Evolutionary conservation across 768 basidiomycete species (phyloP), one percentile per base, ranked within the genome.

Genomic region (Royoungia palumana): DNA sequence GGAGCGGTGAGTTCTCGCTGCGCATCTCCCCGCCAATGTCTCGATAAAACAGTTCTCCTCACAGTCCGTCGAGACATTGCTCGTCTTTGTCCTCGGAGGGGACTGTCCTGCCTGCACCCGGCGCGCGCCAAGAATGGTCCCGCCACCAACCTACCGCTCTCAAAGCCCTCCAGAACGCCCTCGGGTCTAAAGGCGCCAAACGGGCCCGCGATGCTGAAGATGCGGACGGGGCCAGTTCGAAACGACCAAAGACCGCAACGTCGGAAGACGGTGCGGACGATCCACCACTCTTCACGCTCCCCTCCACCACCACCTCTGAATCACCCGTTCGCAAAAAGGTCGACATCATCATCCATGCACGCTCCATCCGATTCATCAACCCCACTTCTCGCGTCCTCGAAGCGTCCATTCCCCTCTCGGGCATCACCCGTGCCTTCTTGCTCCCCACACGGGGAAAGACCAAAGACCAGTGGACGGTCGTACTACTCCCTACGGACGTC

Each of bases 261-360:
- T 6, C 20, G 0, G 41, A 39, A 2, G 50, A 55, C 21, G 54
- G 52, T 24, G 58, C 54, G 7, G 69, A 72, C 27, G 79, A 79
- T 30, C 58, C 66, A 0, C 77, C 82, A 1, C 48, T 77, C 10
- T 83, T 78, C 66, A 79, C 82, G 2, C 69, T 89, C 1, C 80
- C 85, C 34, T 67, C 81, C 16, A 66, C 89, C 35, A 87, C 87
- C 24, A 71, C 76, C n/a, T 80, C 83, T 10, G n/a, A n/a, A n/a
- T 81, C 87, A 0, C 88, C 88, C 11, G 65, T 89, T 43, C 82
- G 89, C 44, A 88, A 86, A 70, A 89, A 87, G 54, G 77, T 85
- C 34, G 80, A 89, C 57, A 75, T 89, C 57, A 76, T 76, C 4
- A 67, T 87, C 34, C 74, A 81, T 57, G 58, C 70, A 20, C 64